A percentile compares a stretch with the other conserved stretches of the same genome.
These are phyloP conservation scores for Cryptomeria japonica DNA, from an alignment of 75 land plant species.

Conservation along the genomic window DNA sequence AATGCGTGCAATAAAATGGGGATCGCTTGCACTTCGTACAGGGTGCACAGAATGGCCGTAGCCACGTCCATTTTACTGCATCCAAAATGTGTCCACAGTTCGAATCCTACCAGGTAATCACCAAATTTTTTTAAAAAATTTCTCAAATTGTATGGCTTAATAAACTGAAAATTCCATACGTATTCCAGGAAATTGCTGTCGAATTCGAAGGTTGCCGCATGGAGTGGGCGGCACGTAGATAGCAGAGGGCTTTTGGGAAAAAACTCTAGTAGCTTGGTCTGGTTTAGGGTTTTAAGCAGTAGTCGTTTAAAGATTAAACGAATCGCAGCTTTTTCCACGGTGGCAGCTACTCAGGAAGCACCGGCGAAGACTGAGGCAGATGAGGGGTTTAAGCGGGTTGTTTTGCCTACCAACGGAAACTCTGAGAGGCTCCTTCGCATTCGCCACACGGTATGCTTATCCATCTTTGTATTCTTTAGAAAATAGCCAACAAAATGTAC, in stretches of 20 bases:
- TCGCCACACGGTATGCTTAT: conserved; percentile 78
- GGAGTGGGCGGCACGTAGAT: neutral
- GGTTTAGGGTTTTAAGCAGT: neutral
- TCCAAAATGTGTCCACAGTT: neutral
- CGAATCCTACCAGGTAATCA: neutral
- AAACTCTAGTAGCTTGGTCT: neutral
- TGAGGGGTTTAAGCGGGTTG: conserved; percentile 19
- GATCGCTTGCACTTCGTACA: neutral
- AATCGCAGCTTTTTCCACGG: conserved; percentile 21
- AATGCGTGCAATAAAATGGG: neutral
- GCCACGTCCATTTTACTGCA: neutral
- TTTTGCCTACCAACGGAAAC: conserved; percentile 81
- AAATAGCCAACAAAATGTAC: neutral
- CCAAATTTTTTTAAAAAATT: neutral
- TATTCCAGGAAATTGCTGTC: conserved; percentile 7
- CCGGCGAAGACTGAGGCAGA: conserved; percentile 13
- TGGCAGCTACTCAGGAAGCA: conserved; percentile 32
- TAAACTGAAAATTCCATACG: neutral
- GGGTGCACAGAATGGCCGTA: conserved; percentile 6
- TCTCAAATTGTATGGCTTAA: neutral
- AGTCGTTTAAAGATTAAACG: conserved; percentile 6
- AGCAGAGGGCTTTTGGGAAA: neutral
- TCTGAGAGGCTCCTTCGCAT: conserved; percentile 69
- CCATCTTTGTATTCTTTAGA: neutral
- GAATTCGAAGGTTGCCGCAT: neutral